Conservation (phyloP, 2,329 filamentous ascomycete species). For the Huntiella abstrusa region DNA sequence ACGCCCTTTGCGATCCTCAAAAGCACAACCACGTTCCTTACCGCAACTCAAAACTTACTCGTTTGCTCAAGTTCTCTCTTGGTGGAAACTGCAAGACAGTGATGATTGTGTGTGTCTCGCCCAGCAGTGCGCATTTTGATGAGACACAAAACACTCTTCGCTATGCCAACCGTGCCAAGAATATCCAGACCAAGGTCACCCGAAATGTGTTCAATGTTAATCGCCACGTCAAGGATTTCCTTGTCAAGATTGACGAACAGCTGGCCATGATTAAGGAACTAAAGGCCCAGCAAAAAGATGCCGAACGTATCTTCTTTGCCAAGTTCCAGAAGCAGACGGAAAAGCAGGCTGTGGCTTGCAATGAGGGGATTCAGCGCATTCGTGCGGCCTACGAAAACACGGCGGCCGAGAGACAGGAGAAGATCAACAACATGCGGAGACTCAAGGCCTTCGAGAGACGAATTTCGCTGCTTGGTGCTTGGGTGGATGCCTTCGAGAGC, state of each 20-base stretch:
- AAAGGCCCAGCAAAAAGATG: slow-evolving; percentile 79
- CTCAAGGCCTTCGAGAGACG: slow-evolving; percentile 66
- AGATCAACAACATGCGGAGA: slow-evolving; percentile 61
- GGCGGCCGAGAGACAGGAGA: slow-evolving; percentile 57
- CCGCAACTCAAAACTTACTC: slow-evolving; percentile 90
- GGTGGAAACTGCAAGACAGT: slow-evolving; percentile 97
- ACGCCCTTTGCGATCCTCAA: slow-evolving; percentile 81
- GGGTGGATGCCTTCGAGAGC: slow-evolving; percentile 80
- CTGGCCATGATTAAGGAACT: slow-evolving; percentile 93
- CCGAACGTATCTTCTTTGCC: slow-evolving; percentile 59
- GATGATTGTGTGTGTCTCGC: slow-evolving; percentile 98
- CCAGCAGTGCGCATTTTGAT: slow-evolving; percentile 90
- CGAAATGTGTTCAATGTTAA: slow-evolving; percentile 98
- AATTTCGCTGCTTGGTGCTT: slow-evolving; percentile 70
- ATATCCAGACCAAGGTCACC: slow-evolving; percentile 99
- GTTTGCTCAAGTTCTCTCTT: slow-evolving; percentile 87
- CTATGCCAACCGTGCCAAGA: slow-evolving; percentile 95
- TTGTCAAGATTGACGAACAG: slow-evolving; percentile 98
- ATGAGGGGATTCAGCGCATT: slow-evolving; percentile 64
- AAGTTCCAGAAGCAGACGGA: slow-evolving; percentile 86
- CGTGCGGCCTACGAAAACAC: slow-evolving; percentile 72
- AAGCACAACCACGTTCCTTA: slow-evolving; percentile 93
- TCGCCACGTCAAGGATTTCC: slow-evolving; percentile 93
- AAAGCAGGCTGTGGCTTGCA: slow-evolving; percentile 57
- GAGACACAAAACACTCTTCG: slow-evolving; percentile 96